Evolutionary conservation across 805 yeast genomes (phyloP).

Genomic region (Phaffomyces opuntiae): DNA sequence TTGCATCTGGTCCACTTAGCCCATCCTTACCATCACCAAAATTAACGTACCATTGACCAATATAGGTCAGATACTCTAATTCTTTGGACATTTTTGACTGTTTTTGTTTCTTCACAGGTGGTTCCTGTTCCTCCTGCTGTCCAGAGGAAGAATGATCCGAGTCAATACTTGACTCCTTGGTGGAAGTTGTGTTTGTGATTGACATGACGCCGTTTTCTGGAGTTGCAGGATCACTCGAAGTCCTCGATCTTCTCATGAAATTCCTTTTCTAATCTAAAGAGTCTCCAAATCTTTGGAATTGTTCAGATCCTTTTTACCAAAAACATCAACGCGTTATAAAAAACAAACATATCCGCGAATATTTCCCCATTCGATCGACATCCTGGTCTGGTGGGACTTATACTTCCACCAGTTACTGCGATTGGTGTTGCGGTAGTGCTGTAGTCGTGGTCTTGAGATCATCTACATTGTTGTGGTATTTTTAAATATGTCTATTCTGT

Average conservation of each 20-base stretch:
- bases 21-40: constrained; percentile 8
- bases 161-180: constrained; percentile 3
- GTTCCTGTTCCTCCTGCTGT: background rate
- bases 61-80: background rate
- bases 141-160: background rate
- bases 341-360: too few species aligned
- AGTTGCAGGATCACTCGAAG: background rate
- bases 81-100: background rate
- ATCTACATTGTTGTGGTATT: background rate
- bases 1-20: constrained; percentile 1
- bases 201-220: background rate
- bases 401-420: too few species aligned
- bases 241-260: too few species aligned
- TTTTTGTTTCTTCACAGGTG: background rate
- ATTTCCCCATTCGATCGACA: too few species aligned
- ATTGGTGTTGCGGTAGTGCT: too few species aligned
- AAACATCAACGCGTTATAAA: background rate
- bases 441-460: too few species aligned
- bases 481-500: background rate
- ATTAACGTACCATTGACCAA: constrained; percentile 7
- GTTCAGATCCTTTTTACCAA: background rate
- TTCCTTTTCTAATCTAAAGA: too few species aligned
- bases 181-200: background rate
- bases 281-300: too few species aligned
- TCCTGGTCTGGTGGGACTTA: too few species aligned